Percentiles rank a stretch among this genome's conserved stretches.
Evolutionary conservation across 768 basidiomycete species (phyloP).

Genomic region (Tulasnella sp.): DNA sequence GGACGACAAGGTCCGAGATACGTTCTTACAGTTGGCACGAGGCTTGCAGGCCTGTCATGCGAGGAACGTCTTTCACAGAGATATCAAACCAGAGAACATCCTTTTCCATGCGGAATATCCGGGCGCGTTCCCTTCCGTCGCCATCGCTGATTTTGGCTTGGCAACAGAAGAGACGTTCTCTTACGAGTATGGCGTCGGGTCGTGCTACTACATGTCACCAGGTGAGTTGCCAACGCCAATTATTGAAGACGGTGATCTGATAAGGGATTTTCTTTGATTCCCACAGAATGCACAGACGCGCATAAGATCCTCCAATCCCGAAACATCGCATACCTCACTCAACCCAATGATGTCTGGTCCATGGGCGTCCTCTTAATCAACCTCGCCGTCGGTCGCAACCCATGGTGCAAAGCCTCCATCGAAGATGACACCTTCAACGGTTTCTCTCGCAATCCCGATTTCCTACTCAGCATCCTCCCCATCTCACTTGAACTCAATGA

Average conservation of each 20-base stretch:
- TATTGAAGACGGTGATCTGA: not conserved
- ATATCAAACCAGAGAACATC: slow-evolving; percentile 37
- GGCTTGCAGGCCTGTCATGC: slow-evolving; percentile 29
- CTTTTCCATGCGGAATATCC: slow-evolving; percentile 23
- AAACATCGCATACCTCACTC: slow-evolving; percentile 67
- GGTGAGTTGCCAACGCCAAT: slow-evolving; percentile 16
- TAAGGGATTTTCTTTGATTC: not conserved
- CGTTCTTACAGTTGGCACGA: slow-evolving; percentile 34
- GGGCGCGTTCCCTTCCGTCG: slow-evolving; percentile 21
- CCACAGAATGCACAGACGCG: slow-evolving; percentile 27
- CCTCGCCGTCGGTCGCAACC: slow-evolving; percentile 87
- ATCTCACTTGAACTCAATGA: slow-evolving; percentile 28
- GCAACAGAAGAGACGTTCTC: slow-evolving; percentile 25
- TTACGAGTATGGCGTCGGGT: slow-evolving; percentile 29
- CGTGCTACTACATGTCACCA: slow-evolving; percentile 29
- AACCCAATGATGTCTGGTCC: slow-evolving; percentile 92
- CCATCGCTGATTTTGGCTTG: slow-evolving; percentile 30
- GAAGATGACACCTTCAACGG: slow-evolving; percentile 29
- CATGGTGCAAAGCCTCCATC: slow-evolving; percentile 73
- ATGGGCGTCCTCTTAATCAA: slow-evolving; percentile 94
- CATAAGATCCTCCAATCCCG: slow-evolving; percentile 38
- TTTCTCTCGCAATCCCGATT: slow-evolving; percentile 27
- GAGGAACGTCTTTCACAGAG: slow-evolving; percentile 32
- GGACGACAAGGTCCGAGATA: slow-evolving; percentile 27
- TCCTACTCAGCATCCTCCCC: slow-evolving; percentile 30